These are phyloP conservation scores for Chloris gayana DNA, from an alignment of 176 grass and related monocot genomes.

Conservation along the genomic window DNA sequence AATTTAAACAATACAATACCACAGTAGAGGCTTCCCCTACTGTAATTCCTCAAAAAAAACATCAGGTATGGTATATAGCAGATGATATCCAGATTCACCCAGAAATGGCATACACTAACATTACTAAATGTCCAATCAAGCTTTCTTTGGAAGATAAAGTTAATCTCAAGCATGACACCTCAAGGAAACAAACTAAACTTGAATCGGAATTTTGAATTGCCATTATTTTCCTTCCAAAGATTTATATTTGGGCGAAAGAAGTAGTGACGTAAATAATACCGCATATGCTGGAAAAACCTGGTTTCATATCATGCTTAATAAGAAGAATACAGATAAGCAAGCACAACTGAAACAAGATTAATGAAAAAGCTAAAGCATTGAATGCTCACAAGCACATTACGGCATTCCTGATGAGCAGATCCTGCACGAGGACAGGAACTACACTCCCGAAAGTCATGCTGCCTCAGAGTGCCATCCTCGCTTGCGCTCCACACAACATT, in stretches of 20 bases:
- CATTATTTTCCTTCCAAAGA: slow-evolving; percentile 17
- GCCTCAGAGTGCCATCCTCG: slow-evolving; percentile 96
- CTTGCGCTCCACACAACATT: slow-evolving; percentile 95
- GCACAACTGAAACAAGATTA: slow-evolving; percentile 25
- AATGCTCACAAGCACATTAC: slow-evolving; percentile 81
- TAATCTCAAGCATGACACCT: slow-evolving; percentile 18
- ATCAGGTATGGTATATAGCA: background rate
- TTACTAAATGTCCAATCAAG: background rate
- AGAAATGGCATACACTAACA: slow-evolving; percentile 14
- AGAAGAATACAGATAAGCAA: slow-evolving; percentile 29
- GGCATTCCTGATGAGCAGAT: slow-evolving; percentile 87
- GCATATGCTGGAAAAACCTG: background rate
- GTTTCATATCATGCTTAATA: background rate
- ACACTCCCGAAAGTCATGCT: slow-evolving; percentile 89
- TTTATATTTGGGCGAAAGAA: background rate
- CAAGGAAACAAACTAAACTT: slow-evolving; percentile 7
- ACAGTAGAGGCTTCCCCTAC: too few species aligned
- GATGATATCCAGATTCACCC: background rate
- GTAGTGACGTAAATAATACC: background rate
- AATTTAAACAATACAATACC: too few species aligned
- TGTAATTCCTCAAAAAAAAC: background rate
- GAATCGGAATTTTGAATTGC: background rate
- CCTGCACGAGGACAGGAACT: slow-evolving; percentile 78
- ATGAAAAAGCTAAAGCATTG: background rate
- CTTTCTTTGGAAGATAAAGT: background rate